Base-by-base conservation (phyloP, 1,139 yeast species). In the Blastobotrys buckinghamii region DNA sequence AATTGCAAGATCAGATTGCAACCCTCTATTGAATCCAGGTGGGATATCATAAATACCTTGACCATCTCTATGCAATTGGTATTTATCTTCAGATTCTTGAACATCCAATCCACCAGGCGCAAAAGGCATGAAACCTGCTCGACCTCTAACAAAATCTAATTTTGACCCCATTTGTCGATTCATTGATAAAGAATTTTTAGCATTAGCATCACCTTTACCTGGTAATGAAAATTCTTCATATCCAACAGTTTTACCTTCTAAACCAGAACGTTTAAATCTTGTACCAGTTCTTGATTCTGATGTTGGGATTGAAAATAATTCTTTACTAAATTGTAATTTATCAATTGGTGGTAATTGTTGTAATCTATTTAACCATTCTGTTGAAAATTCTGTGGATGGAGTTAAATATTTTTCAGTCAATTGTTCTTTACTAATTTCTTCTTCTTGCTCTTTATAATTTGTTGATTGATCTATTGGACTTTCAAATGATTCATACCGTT, bases 21-120 rank as follows among this genome's bases (percentile, higher is more conserved):
- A 70, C 0, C 97, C 96, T 53, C 97, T 73, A 3, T 77, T 62
- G 50, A 92, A 73, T 0, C 97, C 96, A 24, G 84, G 94, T 0
- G 97, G 94, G 1, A 79, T 68, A 62, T 87, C 95, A 61, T 82
- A 86, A 39, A 92, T 65, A 0, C 97, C 97, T 47, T 77, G 70
- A 1, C 71, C 72, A 60, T 85, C 92, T 59, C 83, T 75, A 59
- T 84, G 95, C 48, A 88, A 67, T 27, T 71, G 60, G 0, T 75
- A 64, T 8, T 52, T 47, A 20, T 44, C 38, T 32, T 44, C 17
- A 4, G 46, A 36, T 38, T 44, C 42, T 16, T 24, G 32, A 13
- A 34, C 37, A 27, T 50, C 46, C 49, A 40, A 67, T 2, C 97
- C 97, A 56, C 98, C 97, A 0, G 98, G 98, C 48, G 85, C 83